A percentile compares a stretch with the other conserved stretches of the same genome.
Conservation (phyloP, 805 yeast genomes). For the Yamadazyma akitaensis region DNA sequence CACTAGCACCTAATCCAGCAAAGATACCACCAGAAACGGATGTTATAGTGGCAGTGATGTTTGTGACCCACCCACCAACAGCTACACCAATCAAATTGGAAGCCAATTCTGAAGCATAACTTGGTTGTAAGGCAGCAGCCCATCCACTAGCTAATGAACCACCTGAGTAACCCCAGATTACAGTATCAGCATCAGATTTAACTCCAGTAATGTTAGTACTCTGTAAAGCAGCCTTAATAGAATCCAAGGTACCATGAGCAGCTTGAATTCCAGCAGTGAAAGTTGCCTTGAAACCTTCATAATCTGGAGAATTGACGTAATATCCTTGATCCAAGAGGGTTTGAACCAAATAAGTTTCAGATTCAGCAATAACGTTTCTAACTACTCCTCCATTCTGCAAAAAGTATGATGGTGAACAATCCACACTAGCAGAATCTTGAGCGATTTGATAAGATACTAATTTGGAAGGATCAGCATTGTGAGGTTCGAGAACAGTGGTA, state of each 20-base stretch:
- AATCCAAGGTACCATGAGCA: slow-evolving; percentile 29
- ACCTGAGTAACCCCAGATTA: slow-evolving; percentile 39
- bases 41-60: slow-evolving; percentile 26
- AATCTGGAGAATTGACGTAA: slow-evolving; percentile 32
- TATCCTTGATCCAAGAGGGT: slow-evolving; percentile 27
- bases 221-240: slow-evolving; percentile 26
- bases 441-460: slow-evolving; percentile 27
- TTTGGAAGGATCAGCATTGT: slow-evolving; percentile 24
- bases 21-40: slow-evolving; percentile 23
- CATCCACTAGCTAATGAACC: slow-evolving; percentile 37
- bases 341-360: slow-evolving; percentile 17
- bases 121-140: slow-evolving; percentile 36
- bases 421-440: slow-evolving; percentile 24
- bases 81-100: slow-evolving; percentile 28
- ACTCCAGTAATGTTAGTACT: slow-evolving; percentile 18
- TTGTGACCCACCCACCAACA: slow-evolving; percentile 35
- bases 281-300: slow-evolving; percentile 31
- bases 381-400: slow-evolving; percentile 15
- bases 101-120: slow-evolving; percentile 32
- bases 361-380: slow-evolving; percentile 12
- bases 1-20: slow-evolving; percentile 30
- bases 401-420: slow-evolving; percentile 29
- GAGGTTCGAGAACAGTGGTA: slow-evolving; percentile 28
- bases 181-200: slow-evolving; percentile 17
- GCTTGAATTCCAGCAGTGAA: slow-evolving; percentile 32